Base-by-base conservation (phyloP, 140 eudicot species). In the Senecio squalidus region DNA sequence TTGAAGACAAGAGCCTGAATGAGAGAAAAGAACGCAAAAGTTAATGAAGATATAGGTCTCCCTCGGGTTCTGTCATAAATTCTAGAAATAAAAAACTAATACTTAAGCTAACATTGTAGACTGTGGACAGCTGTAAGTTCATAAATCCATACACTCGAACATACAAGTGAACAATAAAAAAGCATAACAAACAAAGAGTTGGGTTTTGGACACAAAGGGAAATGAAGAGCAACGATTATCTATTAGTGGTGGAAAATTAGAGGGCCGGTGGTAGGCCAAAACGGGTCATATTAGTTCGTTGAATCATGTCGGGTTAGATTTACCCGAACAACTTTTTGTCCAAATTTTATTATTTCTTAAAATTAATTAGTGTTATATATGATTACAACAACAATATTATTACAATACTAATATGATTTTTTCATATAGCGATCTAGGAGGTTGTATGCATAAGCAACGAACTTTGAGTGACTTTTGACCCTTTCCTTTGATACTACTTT, bases 1-100 rank as follows among this genome's bases (percentile, higher is more conserved):
- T 70, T 77, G n/a, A 64, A 44, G 45, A 26, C 66, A 47, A 25
- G 81, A 43, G 60, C 89, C 97, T 89, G 76, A 63, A 48, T 58
- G 18, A 39, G 38, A 55, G 11, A 57, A 33, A 52, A 56, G 15
- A 73, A 50, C 55, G 30, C 53, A 41, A 52, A 54, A 73, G 78
- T 74, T 64, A 62, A 36, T 56, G 52, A 58, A 62, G n/a, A n/a
- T n/a, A n/a, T n/a, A n/a, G n/a, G n/a, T n/a, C n/a, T n/a, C 30
- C 27, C 67, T 24, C 2, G 11, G 40, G 41, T 15, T 60, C 55
- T 60, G 46, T 46, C 66, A 41, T 24, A 53, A 28, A 3, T 38
- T 48, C 27, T 14, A 50, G 49, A 47, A 51, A 10, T 5, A 17
- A 13, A 54, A 40, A 5, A 43, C 43, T n/a, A 16, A 23, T 8